Percentiles rank a stretch among this genome's conserved stretches.
phyloP scores from a whole-genome alignment of 129 eudicot species.

The Chrysanthemum makinoi region DNA sequence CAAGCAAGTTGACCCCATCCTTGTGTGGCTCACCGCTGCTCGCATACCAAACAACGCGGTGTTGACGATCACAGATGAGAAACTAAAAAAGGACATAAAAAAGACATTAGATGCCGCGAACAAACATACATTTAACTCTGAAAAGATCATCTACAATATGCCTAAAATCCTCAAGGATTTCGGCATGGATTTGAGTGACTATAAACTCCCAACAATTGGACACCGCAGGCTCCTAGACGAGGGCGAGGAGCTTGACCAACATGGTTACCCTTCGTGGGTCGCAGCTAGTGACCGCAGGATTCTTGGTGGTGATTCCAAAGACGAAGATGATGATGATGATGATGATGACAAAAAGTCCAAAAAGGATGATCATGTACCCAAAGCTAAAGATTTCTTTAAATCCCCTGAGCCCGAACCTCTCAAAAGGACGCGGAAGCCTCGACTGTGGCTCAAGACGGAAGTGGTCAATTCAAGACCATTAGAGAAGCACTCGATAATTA shows the following conservation, averaged over 20 bases:
- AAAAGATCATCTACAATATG: constrained; percentile 42
- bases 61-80: constrained; percentile 39
- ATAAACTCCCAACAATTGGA: neutral
- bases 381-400: constrained; percentile 24
- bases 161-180: constrained; percentile 33
- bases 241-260: constrained; percentile 14
- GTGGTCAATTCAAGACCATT: constrained; percentile 56
- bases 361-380: constrained; percentile 1
- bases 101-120: constrained; percentile 35
- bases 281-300: constrained; percentile 45
- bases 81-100: constrained; percentile 22
- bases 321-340: no score
- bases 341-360: no score
- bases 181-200: constrained; percentile 20
- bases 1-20: constrained; percentile 28
- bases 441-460: constrained; percentile 63
- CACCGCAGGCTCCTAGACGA: constrained; percentile 41
- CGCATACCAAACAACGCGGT: constrained; percentile 43
- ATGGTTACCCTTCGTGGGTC: constrained; percentile 55
- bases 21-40: constrained; percentile 46
- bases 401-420: constrained; percentile 22
- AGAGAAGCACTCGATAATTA: constrained; percentile 49
- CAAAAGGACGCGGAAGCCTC: constrained; percentile 24
- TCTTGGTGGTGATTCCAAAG: constrained; percentile 22
- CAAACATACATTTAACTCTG: constrained; percentile 51